Evolutionary conservation across 768 basidiomycete genomes (phyloP), one percentile per base, ranked within the genome.

Genomic region (Mycena epipterygia): DNA sequence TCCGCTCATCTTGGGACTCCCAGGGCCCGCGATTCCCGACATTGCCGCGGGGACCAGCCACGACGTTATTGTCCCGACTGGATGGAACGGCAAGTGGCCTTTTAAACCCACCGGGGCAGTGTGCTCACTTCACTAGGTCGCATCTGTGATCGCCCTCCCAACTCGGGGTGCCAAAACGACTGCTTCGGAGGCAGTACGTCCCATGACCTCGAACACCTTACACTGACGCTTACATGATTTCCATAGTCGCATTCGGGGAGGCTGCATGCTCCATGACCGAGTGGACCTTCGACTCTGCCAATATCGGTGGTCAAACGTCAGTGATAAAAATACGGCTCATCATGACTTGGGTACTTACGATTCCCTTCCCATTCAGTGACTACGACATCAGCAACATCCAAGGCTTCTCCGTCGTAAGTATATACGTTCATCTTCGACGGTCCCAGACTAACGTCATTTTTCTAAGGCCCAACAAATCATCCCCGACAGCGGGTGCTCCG

Each of bases 121-220:
- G 9, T 37, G 16, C 35, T 56, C 21, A 56, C 23, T 25, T 56
- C 17, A 37, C 55, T n/a, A 56, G 55, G 63, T 14, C 65, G 65
- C n/a, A 67, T 67, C 33, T 67, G 65, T 49, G 65, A 67, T 42
- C 65, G 32, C 56, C 65, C 65, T 6, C 56, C 65, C 27, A 67
- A 67, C 56, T 67, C 66, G 8, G 61, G 49, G 1, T 67, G 66
- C 57, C 27, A 67, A n/a, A 67, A 67, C 25, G 58, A 67, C 37
- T 67, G 66, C 37, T 67, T 67, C 49, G 66, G 66, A 0, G 66
- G 66, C 8, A 67, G 64, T 66, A 39, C 6, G 64, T 58, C 12
- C 13, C 4, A 23, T 41, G 6, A n/a, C 29, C 19, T 5, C 8
- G 27, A 13, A 21, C 35, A 52, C 21, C 59, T 59, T 23, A 9